Conservation (phyloP, 176 grass and related monocot species). For the Saccharum spontaneum region DNA sequence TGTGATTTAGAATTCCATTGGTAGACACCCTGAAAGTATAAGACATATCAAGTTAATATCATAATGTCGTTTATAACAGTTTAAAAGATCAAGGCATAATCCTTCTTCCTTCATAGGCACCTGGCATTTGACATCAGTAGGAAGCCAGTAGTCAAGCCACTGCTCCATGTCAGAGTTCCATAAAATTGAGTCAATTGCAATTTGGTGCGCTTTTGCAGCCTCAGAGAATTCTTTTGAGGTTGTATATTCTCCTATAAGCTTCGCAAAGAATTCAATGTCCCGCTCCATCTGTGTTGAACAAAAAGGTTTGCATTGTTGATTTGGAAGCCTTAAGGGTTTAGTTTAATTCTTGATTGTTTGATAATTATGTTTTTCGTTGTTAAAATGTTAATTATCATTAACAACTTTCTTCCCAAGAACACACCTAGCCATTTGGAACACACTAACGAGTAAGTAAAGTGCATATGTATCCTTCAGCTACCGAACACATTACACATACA, state of each 20-base stretch:
- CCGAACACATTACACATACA: no score
- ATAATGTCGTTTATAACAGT: not conserved
- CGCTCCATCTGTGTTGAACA: constrained; percentile 62
- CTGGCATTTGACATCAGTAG: constrained; percentile 43
- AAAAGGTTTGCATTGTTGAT: constrained; percentile 13
- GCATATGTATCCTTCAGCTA: no score
- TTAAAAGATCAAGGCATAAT: not conserved
- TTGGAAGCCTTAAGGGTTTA: not conserved
- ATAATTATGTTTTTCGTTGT: no score
- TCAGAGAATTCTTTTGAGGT: constrained; percentile 50
- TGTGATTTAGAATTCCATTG: constrained; percentile 57
- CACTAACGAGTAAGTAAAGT: no score
- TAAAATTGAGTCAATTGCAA: constrained; percentile 68
- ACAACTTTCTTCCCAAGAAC: no score
- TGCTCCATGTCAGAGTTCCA: constrained; percentile 79
- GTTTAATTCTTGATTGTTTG: no score
- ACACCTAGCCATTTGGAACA: no score
- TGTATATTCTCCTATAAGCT: constrained; percentile 59
- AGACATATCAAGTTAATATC: not conserved
- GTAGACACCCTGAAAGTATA: constrained; percentile 54
- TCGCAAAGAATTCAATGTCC: constrained; percentile 69
- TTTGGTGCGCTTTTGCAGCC: constrained; percentile 53
- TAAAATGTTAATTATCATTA: no score
- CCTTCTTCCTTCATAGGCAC: constrained; percentile 18
- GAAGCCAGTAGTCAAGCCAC: constrained; percentile 91